A percentile compares a stretch with the other conserved stretches of the same genome.
Evolutionary conservation across 495 filamentous ascomycete genomes (phyloP).

Genomic region (Talaromyces nanjingensis): DNA sequence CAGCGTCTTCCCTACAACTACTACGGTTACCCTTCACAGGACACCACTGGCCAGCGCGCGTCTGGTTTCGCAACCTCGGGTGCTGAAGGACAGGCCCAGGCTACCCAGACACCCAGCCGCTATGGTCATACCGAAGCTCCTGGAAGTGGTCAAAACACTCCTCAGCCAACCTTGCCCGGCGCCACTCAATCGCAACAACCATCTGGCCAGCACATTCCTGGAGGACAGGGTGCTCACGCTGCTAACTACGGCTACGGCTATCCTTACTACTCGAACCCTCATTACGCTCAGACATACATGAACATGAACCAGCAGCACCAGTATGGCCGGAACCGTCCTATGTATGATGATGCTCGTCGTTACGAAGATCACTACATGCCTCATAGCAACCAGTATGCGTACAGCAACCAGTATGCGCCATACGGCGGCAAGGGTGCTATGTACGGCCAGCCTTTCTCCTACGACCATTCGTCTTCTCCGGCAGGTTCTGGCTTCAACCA

Average conservation of each 20-base stretch:
- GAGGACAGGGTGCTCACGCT: slow-evolving; percentile 43
- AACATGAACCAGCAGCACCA: slow-evolving; percentile 53
- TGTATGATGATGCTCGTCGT: slow-evolving; percentile 49
- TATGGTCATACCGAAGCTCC: slow-evolving; percentile 70
- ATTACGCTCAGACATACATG: slow-evolving; percentile 69
- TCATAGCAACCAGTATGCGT: slow-evolving; percentile 55
- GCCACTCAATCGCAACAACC: slow-evolving; percentile 54
- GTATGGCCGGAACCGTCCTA: slow-evolving; percentile 46
- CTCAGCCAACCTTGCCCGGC: slow-evolving; percentile 68
- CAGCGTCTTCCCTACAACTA: slow-evolving; percentile 75
- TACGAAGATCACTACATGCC: slow-evolving; percentile 51
- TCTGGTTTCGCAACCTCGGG: slow-evolving; percentile 61
- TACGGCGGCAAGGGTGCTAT: slow-evolving; percentile 69
- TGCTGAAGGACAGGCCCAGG: slow-evolving; percentile 67
- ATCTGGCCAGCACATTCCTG: slow-evolving; percentile 56
- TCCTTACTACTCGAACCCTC: slow-evolving; percentile 75
- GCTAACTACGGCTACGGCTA: slow-evolving; percentile 59
- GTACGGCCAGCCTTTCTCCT: slow-evolving; percentile 80
- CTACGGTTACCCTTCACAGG: slow-evolving; percentile 75
- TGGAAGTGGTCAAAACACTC: slow-evolving; percentile 81
- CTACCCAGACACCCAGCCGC: slow-evolving; percentile 58
- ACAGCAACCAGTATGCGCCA: slow-evolving; percentile 62
- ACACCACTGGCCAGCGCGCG: slow-evolving; percentile 63
- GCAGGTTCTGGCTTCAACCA: slow-evolving; percentile 68
- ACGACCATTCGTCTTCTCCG: slow-evolving; percentile 72